Base-by-base conservation (phyloP, 441 rosid species). In the Gossypium davidsonii region DNA sequence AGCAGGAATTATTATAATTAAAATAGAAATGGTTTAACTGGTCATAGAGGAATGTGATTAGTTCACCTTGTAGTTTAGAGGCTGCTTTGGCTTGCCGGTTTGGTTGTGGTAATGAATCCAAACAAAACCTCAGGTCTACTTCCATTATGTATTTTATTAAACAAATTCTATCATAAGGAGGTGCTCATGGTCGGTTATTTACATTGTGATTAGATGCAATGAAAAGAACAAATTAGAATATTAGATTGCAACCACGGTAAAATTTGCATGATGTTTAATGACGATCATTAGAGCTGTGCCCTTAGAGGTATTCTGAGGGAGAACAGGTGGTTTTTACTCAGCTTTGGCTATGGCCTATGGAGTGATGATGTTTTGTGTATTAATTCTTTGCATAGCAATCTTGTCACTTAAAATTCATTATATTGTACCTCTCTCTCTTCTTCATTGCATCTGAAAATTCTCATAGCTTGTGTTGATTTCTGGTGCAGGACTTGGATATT, bases 401-500 rank as follows among this genome's bases (percentile, higher is more conserved):
- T 48, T 37, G 23, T 26, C 2, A 28, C 23, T 71, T 25, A 60
- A 31, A 42, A 46, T 46, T 71, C 14, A 14, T 37, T 53, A 1
- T 51, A 34, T 62, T 20, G 15, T 34, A 69, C 18, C 25, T 25
- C 34, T 28, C 20, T 5, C 34, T 25, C 26, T 66, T 11, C 14
- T 66, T n/a, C 20, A 39, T 48, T 71, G 34, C 17, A 57, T 31
- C 7, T 21, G 14, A 20, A 55, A 21, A 58, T 18, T 71, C 72
- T 70, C 28, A 74, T 57, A 48, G 25, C 44, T 49, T 67, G 25
- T 75, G 70, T 69, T 75, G 70, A 42, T 76, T 73, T 73, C 28
- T 84, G 77, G 26, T 56, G 52, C 91, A 95, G 99, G 96, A 95
- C 86, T 81, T 95, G 56, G 99, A 93, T 76, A 76, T 95, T 79